Evolutionary conservation across 2,329 filamentous ascomycete genomes (phyloP).

Genomic region (Sporothrix dimorphospora): DNA sequence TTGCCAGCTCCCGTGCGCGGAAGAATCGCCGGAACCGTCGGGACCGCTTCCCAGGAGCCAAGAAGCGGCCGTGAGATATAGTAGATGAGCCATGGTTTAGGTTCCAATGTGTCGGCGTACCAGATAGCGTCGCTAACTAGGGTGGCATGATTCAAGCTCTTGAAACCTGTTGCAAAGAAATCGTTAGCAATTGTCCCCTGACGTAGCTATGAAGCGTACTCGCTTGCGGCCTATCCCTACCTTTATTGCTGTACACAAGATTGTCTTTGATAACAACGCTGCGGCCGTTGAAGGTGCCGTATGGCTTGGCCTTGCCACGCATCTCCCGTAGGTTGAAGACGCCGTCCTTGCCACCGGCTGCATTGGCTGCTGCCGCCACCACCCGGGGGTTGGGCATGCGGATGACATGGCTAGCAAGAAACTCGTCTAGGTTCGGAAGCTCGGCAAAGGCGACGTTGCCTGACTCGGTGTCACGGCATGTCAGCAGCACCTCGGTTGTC

Average conservation of each 20-base stretch:
- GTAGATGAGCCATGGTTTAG: slow-evolving; percentile 94
- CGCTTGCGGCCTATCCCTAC: slow-evolving; percentile 49
- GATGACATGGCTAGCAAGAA: slow-evolving; percentile 94
- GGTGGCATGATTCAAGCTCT: slow-evolving; percentile 85
- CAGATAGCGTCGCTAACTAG: slow-evolving; percentile 82
- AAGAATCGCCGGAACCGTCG: slow-evolving; percentile 68
- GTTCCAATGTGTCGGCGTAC: slow-evolving; percentile 86
- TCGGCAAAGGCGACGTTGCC: slow-evolving; percentile 72
- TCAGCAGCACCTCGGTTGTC: slow-evolving; percentile 87
- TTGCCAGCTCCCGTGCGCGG: slow-evolving; percentile 38
- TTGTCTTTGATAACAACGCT: slow-evolving; percentile 94
- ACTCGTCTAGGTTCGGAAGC: slow-evolving; percentile 86
- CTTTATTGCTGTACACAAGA: slow-evolving; percentile 94
- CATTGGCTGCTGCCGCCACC: slow-evolving; percentile 51
- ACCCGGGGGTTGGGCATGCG: slow-evolving; percentile 65
- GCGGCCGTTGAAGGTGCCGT: slow-evolving; percentile 87
- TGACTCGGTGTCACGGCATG: slow-evolving; percentile 83
- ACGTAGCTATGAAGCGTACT: neutral
- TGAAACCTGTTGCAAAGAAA: slow-evolving; percentile 68
- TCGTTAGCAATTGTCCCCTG: neutral
- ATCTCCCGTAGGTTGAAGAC: slow-evolving; percentile 75
- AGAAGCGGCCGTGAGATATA: slow-evolving; percentile 90
- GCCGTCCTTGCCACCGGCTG: slow-evolving; percentile 59
- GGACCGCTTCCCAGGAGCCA: slow-evolving; percentile 77
- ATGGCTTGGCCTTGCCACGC: slow-evolving; percentile 91